A percentile compares a stretch with the other conserved stretches of the same genome.
These are phyloP conservation scores for Candida ipomoeae DNA, from an alignment of 805 yeast species.

Conservation along the genomic window DNA sequence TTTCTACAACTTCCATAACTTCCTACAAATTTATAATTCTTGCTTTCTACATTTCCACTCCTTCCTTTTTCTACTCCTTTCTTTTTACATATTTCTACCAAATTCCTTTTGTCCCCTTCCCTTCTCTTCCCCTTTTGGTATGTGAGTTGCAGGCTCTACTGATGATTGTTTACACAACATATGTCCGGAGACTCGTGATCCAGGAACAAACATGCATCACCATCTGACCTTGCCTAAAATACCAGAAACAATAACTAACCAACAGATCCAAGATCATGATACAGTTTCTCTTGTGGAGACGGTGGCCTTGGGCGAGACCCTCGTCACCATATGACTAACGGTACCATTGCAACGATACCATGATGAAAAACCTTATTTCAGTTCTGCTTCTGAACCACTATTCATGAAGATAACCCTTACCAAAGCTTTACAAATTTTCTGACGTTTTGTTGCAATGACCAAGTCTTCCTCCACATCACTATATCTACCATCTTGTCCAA, in stretches of 20 bases:
- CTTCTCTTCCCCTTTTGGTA: not conserved
- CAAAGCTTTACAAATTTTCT: conserved; percentile 47
- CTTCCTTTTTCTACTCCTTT: not conserved
- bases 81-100: no score
- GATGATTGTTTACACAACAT: conserved; percentile 22
- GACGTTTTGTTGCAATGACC: conserved; percentile 20
- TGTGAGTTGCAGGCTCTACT: conserved; percentile 6
- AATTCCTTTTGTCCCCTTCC: not conserved
- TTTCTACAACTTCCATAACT: not conserved
- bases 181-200: conserved; percentile 65
- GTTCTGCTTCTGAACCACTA: conserved; percentile 95
- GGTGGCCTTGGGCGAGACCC: conserved; percentile 16
- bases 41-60: not conserved
- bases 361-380: conserved; percentile 71
- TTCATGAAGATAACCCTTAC: conserved; percentile 71
- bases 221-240: conserved; percentile 60
- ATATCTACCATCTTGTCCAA: no score
- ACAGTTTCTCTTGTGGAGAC: conserved; percentile 6
- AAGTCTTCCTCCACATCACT: not conserved
- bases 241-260: not conserved
- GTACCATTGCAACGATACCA: conserved; percentile 21
- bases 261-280: not conserved
- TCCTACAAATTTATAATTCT: no score
- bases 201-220: conserved; percentile 91
- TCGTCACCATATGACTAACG: conserved; percentile 9